Evolutionary conservation across 208 protist genomes (phyloP).

Genomic region (Trypanosoma congolense): DNA sequence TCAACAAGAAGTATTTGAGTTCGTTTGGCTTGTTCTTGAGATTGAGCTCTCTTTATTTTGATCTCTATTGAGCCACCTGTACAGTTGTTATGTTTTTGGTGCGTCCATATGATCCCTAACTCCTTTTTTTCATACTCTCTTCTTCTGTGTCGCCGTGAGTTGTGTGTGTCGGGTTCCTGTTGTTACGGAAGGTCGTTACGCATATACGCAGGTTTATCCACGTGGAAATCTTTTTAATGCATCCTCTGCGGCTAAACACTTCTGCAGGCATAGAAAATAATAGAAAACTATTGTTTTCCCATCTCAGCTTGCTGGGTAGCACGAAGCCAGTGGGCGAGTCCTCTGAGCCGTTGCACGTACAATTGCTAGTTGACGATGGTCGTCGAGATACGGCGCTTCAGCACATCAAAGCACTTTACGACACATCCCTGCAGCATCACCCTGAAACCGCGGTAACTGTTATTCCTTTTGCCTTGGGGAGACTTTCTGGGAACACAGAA

Average conservation of each 20-base stretch:
- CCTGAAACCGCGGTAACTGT: conserved; percentile 45
- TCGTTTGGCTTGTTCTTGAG: too few relatives aligned
- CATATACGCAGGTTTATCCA: background rate
- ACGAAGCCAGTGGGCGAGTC: conserved; percentile 4
- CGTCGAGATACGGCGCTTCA: conserved; percentile 51
- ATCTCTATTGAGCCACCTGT: too few relatives aligned
- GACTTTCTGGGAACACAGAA: background rate
- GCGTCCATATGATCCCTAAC: too few relatives aligned
- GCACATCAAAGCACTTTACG: conserved; percentile 63
- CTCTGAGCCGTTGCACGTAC: conserved; percentile 27
- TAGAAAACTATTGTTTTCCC: conserved; percentile 2
- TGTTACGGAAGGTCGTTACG: background rate
- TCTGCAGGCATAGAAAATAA: conserved; percentile 14
- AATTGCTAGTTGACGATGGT: conserved; percentile 44
- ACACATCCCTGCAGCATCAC: conserved; percentile 33
- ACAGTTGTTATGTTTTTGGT: too few relatives aligned
- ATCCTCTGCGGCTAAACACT: conserved; percentile 8
- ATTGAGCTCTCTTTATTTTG: too few relatives aligned
- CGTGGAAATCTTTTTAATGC: too few relatives aligned
- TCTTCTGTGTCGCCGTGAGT: background rate
- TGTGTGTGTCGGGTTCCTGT: too few relatives aligned
- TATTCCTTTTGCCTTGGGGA: conserved; percentile 34
- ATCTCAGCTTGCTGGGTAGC: conserved; percentile 8
- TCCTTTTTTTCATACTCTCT: background rate
- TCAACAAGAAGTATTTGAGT: too few relatives aligned